Evolutionary conservation across 305 asterid species (phyloP).

Genomic region (Fraxinus velutina): DNA sequence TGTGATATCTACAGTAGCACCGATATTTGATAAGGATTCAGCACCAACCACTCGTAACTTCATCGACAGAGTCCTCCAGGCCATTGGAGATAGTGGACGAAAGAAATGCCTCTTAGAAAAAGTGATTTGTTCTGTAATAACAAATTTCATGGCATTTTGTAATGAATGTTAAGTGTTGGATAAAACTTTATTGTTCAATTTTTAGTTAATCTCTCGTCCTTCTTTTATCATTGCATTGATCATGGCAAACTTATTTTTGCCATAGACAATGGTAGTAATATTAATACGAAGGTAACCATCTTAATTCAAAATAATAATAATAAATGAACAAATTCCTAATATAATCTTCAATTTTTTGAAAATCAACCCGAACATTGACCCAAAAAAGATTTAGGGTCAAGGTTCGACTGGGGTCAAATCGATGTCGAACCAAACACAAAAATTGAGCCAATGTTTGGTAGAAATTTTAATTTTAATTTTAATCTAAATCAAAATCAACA

Average conservation of each 20-base stretch:
- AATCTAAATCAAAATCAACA: too few species aligned
- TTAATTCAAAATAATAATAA: neutral
- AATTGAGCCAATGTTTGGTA: too few species aligned
- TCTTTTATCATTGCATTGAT: neutral
- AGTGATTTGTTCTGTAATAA: neutral
- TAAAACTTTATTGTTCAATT: neutral
- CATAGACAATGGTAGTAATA: neutral
- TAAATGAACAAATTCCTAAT: neutral
- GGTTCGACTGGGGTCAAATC: neutral
- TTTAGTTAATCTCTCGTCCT: neutral
- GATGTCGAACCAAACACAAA: neutral
- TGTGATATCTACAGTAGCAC: neutral
- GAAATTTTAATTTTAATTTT: too few species aligned
- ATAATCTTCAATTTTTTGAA: neutral
- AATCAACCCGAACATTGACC: neutral
- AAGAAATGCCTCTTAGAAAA: neutral
- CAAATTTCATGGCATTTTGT: neutral
- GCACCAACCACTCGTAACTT: neutral
- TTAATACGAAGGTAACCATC: neutral
- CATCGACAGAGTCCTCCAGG: neutral
- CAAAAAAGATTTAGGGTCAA: neutral
- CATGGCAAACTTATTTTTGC: neutral
- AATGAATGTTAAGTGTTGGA: neutral
- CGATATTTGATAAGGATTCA: neutral
- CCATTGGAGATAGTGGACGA: neutral